Conservation (phyloP, 495 filamentous ascomycete genomes). For the Talaromyces proteolyticus region DNA sequence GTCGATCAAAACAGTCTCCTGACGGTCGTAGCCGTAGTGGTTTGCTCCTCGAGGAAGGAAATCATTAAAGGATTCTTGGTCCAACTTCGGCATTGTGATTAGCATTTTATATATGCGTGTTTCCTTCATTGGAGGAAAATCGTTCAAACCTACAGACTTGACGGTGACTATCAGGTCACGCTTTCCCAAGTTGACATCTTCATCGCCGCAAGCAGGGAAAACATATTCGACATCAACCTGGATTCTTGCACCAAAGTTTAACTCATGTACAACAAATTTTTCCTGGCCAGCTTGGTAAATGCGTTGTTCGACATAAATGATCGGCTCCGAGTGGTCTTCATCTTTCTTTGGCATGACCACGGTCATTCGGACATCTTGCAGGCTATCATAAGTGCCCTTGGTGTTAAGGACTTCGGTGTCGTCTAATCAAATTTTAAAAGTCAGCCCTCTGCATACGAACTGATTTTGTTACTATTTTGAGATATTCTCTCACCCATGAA, state of each 20-base stretch:
- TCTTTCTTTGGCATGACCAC: constrained; percentile 8
- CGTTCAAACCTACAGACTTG: constrained; percentile 6
- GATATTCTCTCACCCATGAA: constrained; percentile 5
- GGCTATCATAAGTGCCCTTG: neutral
- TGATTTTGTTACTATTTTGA: neutral
- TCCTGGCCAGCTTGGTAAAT: constrained; percentile 4
- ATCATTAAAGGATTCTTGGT: constrained; percentile 2
- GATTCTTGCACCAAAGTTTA: constrained; percentile 6
- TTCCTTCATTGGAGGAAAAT: neutral
- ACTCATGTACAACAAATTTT: constrained; percentile 7
- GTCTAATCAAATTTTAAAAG: neutral
- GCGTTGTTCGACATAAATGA: constrained; percentile 10
- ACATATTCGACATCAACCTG: constrained; percentile 10
- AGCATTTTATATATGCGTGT: neutral
- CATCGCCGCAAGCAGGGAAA: constrained; percentile 12
- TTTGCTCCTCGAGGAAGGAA: constrained; percentile 7
- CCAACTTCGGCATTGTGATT: constrained; percentile 5
- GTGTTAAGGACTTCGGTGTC: constrained; percentile 9
- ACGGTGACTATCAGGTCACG: constrained; percentile 9
- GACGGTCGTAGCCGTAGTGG: constrained; percentile 12
- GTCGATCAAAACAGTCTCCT: constrained; percentile 5
- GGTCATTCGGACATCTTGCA: constrained; percentile 5
- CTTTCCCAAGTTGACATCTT: constrained; percentile 7
- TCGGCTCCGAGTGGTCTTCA: constrained; percentile 8
- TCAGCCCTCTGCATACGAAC: neutral